Percentiles rank a stretch among this genome's conserved stretches.
phyloP scores from a whole-genome alignment of 2,329 filamentous ascomycete genomes.

The Blastomyces percursus region DNA sequence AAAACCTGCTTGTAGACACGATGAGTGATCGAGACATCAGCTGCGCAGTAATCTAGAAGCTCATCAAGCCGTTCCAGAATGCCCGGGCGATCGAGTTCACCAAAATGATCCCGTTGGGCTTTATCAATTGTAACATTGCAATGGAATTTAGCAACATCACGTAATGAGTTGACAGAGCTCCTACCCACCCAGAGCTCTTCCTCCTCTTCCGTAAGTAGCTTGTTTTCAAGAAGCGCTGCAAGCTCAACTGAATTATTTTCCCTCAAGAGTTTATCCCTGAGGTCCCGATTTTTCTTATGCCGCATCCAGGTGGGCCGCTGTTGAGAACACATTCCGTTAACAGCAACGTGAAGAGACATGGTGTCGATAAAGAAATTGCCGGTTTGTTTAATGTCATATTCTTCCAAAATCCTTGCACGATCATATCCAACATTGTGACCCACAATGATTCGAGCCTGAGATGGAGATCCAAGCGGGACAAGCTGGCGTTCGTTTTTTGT shows the following conservation, averaged over 20 bases:
- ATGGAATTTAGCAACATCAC: constrained; percentile 94
- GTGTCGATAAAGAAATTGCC: constrained; percentile 86
- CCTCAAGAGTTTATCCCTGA: constrained; percentile 65
- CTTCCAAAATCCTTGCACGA: constrained; percentile 73
- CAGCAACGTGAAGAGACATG: constrained; percentile 95
- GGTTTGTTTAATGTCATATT: constrained; percentile 75
- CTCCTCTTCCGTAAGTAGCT: constrained; percentile 64
- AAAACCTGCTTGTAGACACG: constrained; percentile 91
- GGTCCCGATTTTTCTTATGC: constrained; percentile 78
- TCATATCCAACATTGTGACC: constrained; percentile 97
- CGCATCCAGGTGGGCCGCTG: constrained; percentile 97
- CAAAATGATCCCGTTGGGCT: constrained; percentile 72
- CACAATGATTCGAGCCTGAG: constrained; percentile 63
- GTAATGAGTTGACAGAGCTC: constrained; percentile 87
- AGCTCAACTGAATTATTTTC: constrained; percentile 62
- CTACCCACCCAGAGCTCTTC: constrained; percentile 92
- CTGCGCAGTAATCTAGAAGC: constrained; percentile 85
- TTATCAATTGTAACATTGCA: constrained; percentile 89
- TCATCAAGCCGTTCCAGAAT: constrained; percentile 64
- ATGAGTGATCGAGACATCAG: constrained; percentile 87
- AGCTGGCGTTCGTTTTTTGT: constrained; percentile 66
- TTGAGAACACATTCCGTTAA: constrained; percentile 97
- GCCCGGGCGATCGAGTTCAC: constrained; percentile 61
- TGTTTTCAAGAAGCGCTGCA: constrained; percentile 56
- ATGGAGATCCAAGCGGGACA: constrained; percentile 72